Conservation (phyloP, 2,329 filamentous ascomycete genomes). For the Gaeumannomyces tritici region DNA sequence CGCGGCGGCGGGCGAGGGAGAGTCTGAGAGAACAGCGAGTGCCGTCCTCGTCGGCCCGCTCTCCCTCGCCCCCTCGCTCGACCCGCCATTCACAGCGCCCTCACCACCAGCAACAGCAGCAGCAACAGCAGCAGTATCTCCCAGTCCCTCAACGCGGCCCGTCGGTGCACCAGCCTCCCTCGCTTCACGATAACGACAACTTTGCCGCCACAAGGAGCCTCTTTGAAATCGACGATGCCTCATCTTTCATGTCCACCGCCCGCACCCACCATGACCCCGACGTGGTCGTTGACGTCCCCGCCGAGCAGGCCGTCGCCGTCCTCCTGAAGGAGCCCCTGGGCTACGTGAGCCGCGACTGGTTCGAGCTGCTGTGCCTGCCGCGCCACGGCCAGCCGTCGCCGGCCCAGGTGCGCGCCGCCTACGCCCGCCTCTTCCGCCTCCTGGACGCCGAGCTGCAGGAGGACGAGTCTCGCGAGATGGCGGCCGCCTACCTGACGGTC, state of each 20-base stretch:
- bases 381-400: constrained; percentile 19
- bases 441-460: constrained; percentile 34
- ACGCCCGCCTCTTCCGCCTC: constrained; percentile 32
- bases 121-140: background rate
- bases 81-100: background rate
- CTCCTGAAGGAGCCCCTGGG: background rate
- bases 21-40: background rate
- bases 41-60: background rate
- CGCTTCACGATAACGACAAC: constrained; percentile 36
- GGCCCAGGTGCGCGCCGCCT: constrained; percentile 31
- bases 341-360: constrained; percentile 23
- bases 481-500: constrained; percentile 28
- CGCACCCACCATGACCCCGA: constrained; percentile 15
- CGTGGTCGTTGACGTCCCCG: constrained; percentile 9
- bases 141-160: constrained; percentile 8
- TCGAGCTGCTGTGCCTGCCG: constrained; percentile 35
- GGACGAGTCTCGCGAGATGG: constrained; percentile 24
- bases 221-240: constrained; percentile 37
- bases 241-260: constrained; percentile 26
- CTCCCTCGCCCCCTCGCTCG: background rate
- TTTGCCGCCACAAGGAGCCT: constrained; percentile 36
- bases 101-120: background rate
- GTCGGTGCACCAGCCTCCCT: constrained; percentile 25
- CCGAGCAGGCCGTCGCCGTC: constrained; percentile 3
- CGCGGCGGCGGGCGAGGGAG: background rate